Base-by-base conservation (phyloP, 495 filamentous ascomycete species). In the Xylaria palmicola region DNA sequence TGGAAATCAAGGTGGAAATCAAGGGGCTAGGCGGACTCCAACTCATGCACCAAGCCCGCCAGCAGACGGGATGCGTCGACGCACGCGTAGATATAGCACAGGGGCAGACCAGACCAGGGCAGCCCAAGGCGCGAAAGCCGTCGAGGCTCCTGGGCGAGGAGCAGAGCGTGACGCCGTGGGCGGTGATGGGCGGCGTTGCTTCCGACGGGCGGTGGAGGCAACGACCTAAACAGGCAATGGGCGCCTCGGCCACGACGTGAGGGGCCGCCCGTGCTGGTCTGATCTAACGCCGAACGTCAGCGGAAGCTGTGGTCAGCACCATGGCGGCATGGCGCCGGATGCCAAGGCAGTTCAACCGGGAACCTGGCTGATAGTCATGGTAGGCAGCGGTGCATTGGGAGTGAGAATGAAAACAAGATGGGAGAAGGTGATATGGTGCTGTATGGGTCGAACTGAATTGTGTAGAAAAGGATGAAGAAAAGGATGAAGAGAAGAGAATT, bases 1-100 rank as follows among this genome's bases (percentile, higher is more conserved):
- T n/a, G n/a, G n/a, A n/a, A n/a, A n/a, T 60, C 19, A 24, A 44
- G 56, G 52, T 41, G 59, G 59, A 63, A 32, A 58, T 56, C 61
- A 60, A 65, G 34, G 32, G 32, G 53, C 34, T 1, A 30, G 45
- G 37, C 17, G 52, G 32, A 6, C 47, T 52, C 29, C 12, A 49
- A 24, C 34, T 27, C 20, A 58, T 58, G 44, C 32, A 39, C 43
- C 44, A 58, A 58, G 30, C 44, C 39, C 43, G 41, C 55, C 20
- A 57, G 55, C 12, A 34, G 29, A 7, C n/a, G 37, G 19, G 9
- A 34, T 36, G 27, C 41, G 22, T 48, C 26, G 20, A 29, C 49
- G 22, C n/a, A 36, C 27, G 26, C 20, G 12, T 17, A 53, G n/a
- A n/a, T n/a, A n/a, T n/a, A n/a, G n/a, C n/a, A n/a, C n/a, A n/a